These are phyloP conservation scores for Fennellomyces sp. DNA, from an alignment of 371 early-diverging fungal species.

Conservation along the genomic window DNA sequence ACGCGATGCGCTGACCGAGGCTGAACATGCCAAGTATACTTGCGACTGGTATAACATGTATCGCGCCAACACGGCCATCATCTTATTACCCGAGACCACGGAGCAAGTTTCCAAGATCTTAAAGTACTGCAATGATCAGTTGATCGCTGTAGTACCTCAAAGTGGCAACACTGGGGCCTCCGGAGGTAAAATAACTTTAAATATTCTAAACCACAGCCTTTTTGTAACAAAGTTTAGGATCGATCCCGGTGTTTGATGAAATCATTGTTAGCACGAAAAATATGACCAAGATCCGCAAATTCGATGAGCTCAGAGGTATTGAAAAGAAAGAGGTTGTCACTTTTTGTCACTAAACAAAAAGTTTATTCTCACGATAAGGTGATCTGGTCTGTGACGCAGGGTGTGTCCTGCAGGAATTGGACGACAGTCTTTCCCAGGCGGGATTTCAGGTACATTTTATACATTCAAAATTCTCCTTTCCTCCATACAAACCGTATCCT, in stretches of 20 bases:
- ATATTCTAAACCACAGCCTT: background rate
- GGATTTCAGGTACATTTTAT: slow-evolving; percentile 56
- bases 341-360: background rate
- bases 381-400: slow-evolving; percentile 88
- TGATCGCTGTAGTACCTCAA: slow-evolving; percentile 91
- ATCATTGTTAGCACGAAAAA: slow-evolving; percentile 77
- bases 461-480: background rate
- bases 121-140: slow-evolving; percentile 81
- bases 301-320: slow-evolving; percentile 80
- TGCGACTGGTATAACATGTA: slow-evolving; percentile 91
- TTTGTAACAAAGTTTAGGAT: too few species aligned
- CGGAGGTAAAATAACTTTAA: slow-evolving; percentile 48
- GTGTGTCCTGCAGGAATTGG: slow-evolving; percentile 83
- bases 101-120: slow-evolving; percentile 84
- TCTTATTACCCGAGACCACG: slow-evolving; percentile 82
- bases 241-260: slow-evolving; percentile 89
- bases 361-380: slow-evolving; percentile 31
- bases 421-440: slow-evolving; percentile 71
- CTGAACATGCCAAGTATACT: slow-evolving; percentile 54
- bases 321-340: background rate
- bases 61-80: slow-evolving; percentile 71
- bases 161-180: slow-evolving; percentile 91
- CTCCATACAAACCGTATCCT: background rate
- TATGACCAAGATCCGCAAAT: slow-evolving; percentile 77
- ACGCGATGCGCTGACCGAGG: slow-evolving; percentile 19